Percentiles rank a stretch among this genome's conserved stretches.
Conservation (phyloP, 2,329 filamentous ascomycete species). For the Venturia aucupariae region DNA sequence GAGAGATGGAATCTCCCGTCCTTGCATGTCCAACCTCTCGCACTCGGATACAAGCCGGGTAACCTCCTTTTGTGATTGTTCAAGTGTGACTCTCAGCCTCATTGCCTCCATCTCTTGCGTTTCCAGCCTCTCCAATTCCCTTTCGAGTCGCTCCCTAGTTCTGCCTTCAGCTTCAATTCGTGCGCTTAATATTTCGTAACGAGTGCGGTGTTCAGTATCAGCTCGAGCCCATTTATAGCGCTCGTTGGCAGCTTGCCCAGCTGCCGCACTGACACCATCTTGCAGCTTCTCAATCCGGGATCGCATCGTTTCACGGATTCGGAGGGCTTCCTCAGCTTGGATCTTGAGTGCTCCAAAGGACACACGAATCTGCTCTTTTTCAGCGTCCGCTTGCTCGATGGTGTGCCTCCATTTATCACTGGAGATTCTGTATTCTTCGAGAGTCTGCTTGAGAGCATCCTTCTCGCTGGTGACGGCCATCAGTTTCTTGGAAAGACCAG, state of each 20-base stretch:
- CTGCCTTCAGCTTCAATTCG: conserved; percentile 38
- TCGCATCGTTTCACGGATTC: conserved; percentile 74
- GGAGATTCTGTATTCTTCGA: conserved; percentile 55
- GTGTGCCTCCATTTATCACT: conserved; percentile 51
- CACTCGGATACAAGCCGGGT: conserved; percentile 54
- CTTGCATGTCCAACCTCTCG: conserved; percentile 50
- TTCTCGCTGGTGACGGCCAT: conserved; percentile 50
- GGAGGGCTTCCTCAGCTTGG: conserved; percentile 78
- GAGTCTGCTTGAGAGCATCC: conserved; percentile 49
- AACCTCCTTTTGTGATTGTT: conserved; percentile 49
- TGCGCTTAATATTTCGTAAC: conserved; percentile 45
- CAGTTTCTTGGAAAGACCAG: conserved; percentile 43
- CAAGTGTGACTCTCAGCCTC: conserved; percentile 63
- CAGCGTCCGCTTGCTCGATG: conserved; percentile 45
- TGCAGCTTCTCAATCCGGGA: conserved; percentile 78
- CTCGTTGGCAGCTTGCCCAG: conserved; percentile 72
- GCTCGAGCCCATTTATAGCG: conserved; percentile 67
- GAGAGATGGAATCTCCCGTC: conserved; percentile 55
- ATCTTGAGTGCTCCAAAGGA: conserved; percentile 64
- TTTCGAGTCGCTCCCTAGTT: conserved; percentile 36
- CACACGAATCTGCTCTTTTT: conserved; percentile 65
- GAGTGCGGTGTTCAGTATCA: conserved; percentile 47
- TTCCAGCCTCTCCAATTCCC: conserved; percentile 37
- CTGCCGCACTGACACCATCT: conserved; percentile 72
- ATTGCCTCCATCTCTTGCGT: conserved; percentile 63